Conservation (phyloP, 2,329 filamentous ascomycete species). For the Beauveria pseudobassiana region DNA sequence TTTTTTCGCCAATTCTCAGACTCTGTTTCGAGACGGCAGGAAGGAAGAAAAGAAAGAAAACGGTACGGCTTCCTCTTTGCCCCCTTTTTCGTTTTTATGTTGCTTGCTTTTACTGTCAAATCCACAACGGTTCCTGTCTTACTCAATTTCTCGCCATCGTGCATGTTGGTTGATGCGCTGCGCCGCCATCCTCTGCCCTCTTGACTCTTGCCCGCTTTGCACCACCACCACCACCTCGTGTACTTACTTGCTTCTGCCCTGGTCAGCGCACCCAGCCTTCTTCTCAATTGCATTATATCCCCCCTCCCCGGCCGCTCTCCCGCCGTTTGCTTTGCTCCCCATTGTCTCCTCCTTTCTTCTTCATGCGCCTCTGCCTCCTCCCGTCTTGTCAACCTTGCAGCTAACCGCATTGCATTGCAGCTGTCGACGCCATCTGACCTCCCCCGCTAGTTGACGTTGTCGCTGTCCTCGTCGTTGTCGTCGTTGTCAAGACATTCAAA, state of each 20-base stretch:
- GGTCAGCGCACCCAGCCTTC: slow-evolving; percentile 1
- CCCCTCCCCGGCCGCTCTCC: neutral
- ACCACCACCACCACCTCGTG: neutral
- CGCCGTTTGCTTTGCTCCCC: neutral
- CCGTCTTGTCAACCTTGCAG: slow-evolving; percentile 21
- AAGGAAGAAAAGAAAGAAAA: neutral
- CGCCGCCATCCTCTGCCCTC: neutral
- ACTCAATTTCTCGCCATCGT: neutral
- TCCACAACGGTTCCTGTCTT: neutral
- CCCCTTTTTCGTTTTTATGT: neutral
- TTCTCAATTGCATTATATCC: slow-evolving; percentile 10
- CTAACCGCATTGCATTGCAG: slow-evolving; percentile 27
- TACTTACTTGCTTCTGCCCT: neutral
- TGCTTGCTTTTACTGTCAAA: neutral
- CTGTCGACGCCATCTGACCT: slow-evolving; percentile 17
- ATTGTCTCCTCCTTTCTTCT: slow-evolving; percentile 1
- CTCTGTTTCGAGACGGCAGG: slow-evolving; percentile 1
- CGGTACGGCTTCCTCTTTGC: neutral
- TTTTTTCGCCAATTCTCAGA: slow-evolving; percentile 20
- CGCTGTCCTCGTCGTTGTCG: too few relatives aligned
- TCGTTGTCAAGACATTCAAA: neutral
- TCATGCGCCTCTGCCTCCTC: neutral
- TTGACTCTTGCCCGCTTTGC: neutral
- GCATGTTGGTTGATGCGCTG: slow-evolving; percentile 7
- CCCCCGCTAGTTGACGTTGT: neutral